Conservation (phyloP, 257 asterid species). For the Salvia hispanica region DNA sequence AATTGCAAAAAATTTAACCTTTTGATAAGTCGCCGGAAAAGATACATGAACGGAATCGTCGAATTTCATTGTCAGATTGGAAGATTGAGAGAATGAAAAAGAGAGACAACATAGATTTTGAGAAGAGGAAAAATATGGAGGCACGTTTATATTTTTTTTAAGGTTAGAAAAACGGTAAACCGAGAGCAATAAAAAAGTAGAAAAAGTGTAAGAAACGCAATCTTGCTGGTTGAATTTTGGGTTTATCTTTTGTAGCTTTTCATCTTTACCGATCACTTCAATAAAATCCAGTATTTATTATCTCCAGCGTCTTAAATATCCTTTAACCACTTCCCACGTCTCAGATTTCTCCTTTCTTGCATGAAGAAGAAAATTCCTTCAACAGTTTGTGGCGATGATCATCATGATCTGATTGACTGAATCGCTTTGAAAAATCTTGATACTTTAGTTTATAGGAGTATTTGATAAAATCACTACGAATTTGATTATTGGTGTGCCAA, state of each 20-base stretch:
- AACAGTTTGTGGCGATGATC: neutral
- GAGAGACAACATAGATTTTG: too few relatives aligned
- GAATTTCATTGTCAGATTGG: too few relatives aligned
- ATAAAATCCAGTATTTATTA: too few relatives aligned
- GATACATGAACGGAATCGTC: too few relatives aligned
- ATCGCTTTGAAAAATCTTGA: constrained; percentile 5
- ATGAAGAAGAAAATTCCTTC: neutral
- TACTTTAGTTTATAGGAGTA: neutral
- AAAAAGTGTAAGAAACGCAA: neutral
- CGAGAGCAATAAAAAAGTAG: neutral
- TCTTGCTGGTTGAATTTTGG: neutral
- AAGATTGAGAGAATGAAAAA: too few relatives aligned
- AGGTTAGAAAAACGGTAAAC: too few relatives aligned
- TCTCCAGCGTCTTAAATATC: neutral
- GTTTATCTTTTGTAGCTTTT: neutral
- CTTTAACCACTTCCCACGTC: neutral
- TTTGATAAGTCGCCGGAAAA: too few relatives aligned
- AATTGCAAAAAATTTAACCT: too few relatives aligned
- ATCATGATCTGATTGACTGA: neutral
- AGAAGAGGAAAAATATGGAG: too few relatives aligned
- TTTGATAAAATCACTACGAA: neutral
- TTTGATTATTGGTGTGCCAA: constrained; percentile 8
- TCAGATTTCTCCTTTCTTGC: constrained; percentile 10
- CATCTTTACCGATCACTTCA: neutral
- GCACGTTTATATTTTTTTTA: too few relatives aligned